phyloP scores from a whole-genome alignment of 352 stramenopile genomes.

The Pythium folliculosum region DNA sequence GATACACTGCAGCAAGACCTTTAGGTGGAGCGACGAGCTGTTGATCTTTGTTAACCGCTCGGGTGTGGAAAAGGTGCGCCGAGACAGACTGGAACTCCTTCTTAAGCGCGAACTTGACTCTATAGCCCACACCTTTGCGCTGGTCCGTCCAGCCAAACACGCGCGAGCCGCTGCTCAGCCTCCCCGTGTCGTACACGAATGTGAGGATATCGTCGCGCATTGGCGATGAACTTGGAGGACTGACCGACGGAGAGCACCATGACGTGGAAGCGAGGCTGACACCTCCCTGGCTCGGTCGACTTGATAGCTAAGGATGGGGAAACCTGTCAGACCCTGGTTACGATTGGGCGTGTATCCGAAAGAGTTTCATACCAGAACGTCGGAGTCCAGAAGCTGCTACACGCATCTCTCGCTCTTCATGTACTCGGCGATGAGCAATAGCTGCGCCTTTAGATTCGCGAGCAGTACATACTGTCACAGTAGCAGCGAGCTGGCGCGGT shows the following conservation, averaged over 20 bases:
- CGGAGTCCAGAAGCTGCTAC: slow-evolving; percentile 55
- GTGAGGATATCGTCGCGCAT: slow-evolving; percentile 52
- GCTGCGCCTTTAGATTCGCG: slow-evolving; percentile 44
- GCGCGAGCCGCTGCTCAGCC: slow-evolving; percentile 48
- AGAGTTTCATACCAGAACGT: slow-evolving; percentile 26
- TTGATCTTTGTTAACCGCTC: slow-evolving; percentile 56
- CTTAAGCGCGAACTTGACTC: slow-evolving; percentile 64
- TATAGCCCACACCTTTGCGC: slow-evolving; percentile 43
- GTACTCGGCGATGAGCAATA: slow-evolving; percentile 22
- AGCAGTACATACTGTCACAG: slow-evolving; percentile 52
- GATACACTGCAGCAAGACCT: slow-evolving; percentile 50
- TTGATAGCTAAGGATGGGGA: too few species aligned
- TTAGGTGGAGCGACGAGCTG: slow-evolving; percentile 38
- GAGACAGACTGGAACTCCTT: slow-evolving; percentile 47
- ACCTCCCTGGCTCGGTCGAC: not conserved
- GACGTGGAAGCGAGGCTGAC: slow-evolving; percentile 37
- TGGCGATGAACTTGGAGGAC: slow-evolving; percentile 50
- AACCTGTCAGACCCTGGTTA: too few species aligned
- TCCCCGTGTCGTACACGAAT: slow-evolving; percentile 45
- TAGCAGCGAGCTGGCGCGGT: slow-evolving; percentile 12
- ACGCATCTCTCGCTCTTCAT: slow-evolving; percentile 63
- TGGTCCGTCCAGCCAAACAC: slow-evolving; percentile 72
- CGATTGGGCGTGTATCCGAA: not conserved
- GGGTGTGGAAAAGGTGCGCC: slow-evolving; percentile 50
- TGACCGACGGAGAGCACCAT: slow-evolving; percentile 31